phyloP scores from a whole-genome alignment of 1,284 basidiomycete species.

The Cryptococcus sp. region DNA sequence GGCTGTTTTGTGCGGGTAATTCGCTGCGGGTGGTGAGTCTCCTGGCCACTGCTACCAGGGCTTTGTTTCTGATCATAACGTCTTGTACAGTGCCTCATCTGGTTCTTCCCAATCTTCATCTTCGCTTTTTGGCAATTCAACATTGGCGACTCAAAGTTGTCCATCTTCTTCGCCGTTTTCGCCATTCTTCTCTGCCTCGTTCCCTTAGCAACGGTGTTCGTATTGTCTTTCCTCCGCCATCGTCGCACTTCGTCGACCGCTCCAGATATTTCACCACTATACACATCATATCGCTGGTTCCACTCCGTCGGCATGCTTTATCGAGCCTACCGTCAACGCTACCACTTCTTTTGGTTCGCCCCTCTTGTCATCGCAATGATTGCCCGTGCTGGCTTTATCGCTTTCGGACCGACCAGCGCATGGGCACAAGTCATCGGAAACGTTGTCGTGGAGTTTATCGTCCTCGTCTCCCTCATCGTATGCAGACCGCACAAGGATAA shows the following conservation, averaged over 20 bases:
- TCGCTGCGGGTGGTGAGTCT: slow-evolving; percentile 47
- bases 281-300: slow-evolving; percentile 50
- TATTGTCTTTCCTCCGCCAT: slow-evolving; percentile 33
- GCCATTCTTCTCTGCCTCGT: slow-evolving; percentile 61
- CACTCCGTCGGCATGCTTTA: slow-evolving; percentile 51
- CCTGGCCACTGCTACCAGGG: neutral
- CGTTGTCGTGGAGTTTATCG: slow-evolving; percentile 66
- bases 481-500: slow-evolving; percentile 55
- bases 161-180: slow-evolving; percentile 65
- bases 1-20: slow-evolving; percentile 51
- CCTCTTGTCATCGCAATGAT: slow-evolving; percentile 52
- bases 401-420: slow-evolving; percentile 66
- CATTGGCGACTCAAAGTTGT: slow-evolving; percentile 77
- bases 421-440: slow-evolving; percentile 71
- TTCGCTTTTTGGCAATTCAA: slow-evolving; percentile 88
- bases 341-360: slow-evolving; percentile 56
- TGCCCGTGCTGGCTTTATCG: slow-evolving; percentile 68
- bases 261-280: slow-evolving; percentile 43
- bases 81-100: slow-evolving; percentile 60
- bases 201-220: slow-evolving; percentile 56
- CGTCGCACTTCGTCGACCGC: slow-evolving; percentile 35
- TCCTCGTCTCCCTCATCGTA: slow-evolving; percentile 61
- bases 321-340: slow-evolving; percentile 52
- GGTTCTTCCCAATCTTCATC: slow-evolving; percentile 67
- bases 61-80: neutral